These are phyloP conservation scores for Eucalyptus sideroxylon DNA, from an alignment of 345 rosid species.

Conservation along the genomic window DNA sequence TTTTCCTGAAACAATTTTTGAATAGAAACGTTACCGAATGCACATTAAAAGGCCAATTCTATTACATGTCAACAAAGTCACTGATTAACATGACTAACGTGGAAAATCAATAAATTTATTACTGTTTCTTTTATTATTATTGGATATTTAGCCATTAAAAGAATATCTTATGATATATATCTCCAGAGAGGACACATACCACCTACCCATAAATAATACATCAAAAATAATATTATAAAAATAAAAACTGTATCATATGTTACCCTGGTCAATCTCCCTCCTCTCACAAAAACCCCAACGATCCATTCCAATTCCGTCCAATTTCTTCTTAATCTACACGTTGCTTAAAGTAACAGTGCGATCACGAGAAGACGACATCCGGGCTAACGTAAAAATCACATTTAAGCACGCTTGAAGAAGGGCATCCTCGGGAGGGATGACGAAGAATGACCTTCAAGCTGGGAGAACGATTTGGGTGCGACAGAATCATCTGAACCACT, in stretches of 20 bases:
- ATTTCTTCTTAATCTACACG: neutral
- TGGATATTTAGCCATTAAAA: no score
- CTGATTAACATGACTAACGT: no score
- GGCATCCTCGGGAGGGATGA: neutral
- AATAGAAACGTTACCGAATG: no score
- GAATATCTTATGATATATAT: no score
- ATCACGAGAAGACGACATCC: neutral
- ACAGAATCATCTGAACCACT: neutral
- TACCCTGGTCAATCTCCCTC: neutral
- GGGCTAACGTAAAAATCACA: neutral
- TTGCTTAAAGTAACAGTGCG: neutral
- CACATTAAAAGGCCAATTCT: no score
- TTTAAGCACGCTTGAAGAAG: neutral
- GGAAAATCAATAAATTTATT: no score
- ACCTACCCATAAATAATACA: neutral
- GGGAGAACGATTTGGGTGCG: neutral
- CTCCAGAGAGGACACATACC: neutral
- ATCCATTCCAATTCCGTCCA: neutral
- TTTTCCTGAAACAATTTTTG: no score
- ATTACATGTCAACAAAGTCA: no score
- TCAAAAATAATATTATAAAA: slow-evolving; percentile 9
- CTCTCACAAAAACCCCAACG: neutral
- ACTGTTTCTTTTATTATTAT: no score
- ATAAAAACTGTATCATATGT: neutral
- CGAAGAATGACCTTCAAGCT: neutral